A percentile compares a stretch with the other conserved stretches of the same genome.
phyloP scores from a whole-genome alignment of 208 protist species.

The Novymonas esmeraldas region DNA sequence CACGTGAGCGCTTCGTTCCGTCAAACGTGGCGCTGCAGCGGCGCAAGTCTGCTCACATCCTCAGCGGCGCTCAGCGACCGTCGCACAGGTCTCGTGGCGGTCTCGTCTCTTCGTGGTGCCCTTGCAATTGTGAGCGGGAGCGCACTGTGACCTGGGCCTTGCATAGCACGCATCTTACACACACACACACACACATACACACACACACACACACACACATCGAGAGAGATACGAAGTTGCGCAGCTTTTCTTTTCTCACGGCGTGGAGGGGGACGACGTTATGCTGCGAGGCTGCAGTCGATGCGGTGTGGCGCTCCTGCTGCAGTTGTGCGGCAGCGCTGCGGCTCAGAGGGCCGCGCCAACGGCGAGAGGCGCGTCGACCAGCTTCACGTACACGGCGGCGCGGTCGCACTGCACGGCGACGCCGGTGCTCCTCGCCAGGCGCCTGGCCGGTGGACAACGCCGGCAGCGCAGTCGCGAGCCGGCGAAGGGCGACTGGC shows the following conservation, averaged over 20 bases:
- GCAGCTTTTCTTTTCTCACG: too few relatives aligned
- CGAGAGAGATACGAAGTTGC: too few relatives aligned
- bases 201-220: neutral
- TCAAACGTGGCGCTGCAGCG: too few relatives aligned
- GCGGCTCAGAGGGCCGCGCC: neutral
- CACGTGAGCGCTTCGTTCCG: too few relatives aligned
- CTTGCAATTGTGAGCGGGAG: too few relatives aligned
- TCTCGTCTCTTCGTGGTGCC: too few relatives aligned
- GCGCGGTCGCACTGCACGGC: conserved; percentile 5
- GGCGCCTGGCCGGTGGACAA: conserved; percentile 53
- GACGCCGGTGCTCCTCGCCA: conserved; percentile 25
- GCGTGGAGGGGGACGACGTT: too few relatives aligned
- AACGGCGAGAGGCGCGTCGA: neutral
- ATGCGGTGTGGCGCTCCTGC: neutral
- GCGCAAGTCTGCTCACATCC: too few relatives aligned
- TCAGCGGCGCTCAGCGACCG: too few relatives aligned
- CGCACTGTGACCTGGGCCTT: too few relatives aligned
- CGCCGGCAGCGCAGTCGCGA: conserved; percentile 58
- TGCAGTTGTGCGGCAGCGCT: neutral
- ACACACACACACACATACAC: neutral
- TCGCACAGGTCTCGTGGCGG: too few relatives aligned
- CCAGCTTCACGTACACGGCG: neutral
- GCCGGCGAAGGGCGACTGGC: conserved; percentile 80
- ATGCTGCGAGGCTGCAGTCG: neutral
- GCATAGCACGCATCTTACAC: neutral